Evolutionary conservation across 75 land plant genomes (phyloP), one percentile per base, ranked within the genome.

Genomic region (Ceratopteris richardii): DNA sequence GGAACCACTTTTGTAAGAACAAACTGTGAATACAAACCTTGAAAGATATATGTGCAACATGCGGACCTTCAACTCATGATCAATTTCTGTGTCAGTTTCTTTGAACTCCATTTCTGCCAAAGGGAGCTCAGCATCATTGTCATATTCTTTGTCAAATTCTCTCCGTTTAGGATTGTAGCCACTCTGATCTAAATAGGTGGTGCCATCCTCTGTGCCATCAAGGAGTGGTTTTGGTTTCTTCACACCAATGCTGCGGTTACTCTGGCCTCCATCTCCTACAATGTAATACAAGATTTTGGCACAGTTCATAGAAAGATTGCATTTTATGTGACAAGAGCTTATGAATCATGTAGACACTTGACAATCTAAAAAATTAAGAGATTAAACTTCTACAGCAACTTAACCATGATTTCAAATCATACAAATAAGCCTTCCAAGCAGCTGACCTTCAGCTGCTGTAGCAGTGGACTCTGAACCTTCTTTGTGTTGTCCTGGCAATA

Each of bases 21-120:
- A n/a, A n/a, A n/a, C n/a, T n/a, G n/a, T n/a, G 37, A 3, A 17
- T 31, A 36, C 55, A 70, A 27, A 87, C 99, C 97, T 87, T 46
- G 79, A 75, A 21, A 73, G 57, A 66, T 95, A 95, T 42, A 90
- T 87, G 29, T 54, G 96, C 23, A 95, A 63, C 56, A 95, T 82
- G 25, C 81, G 78, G 41, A 95, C 61, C 41, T 95, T 95, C 29
- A 95, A 51, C 63, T 95, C 89, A 33, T 64, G 81, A 37, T 95
- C 99, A 28, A 80, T 76, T 58, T 87, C 89, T 31, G 86, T 63
- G 47, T 95, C 99, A 55, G 65, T 82, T 0, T 95, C 93, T 65
- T 87, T 90, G 52, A 95, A 95, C 70, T 95, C 99, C 99, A 95
- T 95, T 40, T 95, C 99, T 47, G 97, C 99, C 51, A 95, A 67